Conservation (phyloP, 352 stramenopile species). For the Thalassiosira exigua region DNA sequence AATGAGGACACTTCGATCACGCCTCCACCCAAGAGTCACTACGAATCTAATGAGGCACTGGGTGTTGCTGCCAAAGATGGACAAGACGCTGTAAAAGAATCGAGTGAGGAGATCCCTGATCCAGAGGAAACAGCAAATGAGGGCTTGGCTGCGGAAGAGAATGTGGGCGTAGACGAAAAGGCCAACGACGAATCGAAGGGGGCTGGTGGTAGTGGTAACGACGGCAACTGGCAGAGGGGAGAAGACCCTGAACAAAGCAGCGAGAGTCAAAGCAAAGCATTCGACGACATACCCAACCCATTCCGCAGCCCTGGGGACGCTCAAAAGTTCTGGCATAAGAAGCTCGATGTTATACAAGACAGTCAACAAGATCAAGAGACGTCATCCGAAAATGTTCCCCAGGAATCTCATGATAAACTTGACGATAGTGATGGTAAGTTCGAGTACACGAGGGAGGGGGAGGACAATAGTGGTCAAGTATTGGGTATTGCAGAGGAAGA, state of each 20-base stretch:
- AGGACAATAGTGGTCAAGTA: conserved; percentile 75
- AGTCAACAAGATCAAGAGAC: conserved; percentile 65
- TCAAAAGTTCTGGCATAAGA: conserved; percentile 96
- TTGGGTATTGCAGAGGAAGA: conserved; percentile 78
- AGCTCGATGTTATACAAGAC: conserved; percentile 90
- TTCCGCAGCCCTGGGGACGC: conserved; percentile 94
- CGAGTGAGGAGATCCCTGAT: conserved; percentile 56
- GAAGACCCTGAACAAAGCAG: conserved; percentile 44
- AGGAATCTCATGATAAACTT: conserved; percentile 56
- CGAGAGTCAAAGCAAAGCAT: conserved; percentile 31
- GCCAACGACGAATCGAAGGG: conserved; percentile 55
- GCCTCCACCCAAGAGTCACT: conserved; percentile 49
- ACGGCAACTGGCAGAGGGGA: conserved; percentile 60
- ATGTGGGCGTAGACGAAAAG: conserved; percentile 49
- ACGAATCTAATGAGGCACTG: conserved; percentile 48
- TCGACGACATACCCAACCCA: conserved; percentile 88
- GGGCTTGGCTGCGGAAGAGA: conserved; percentile 41
- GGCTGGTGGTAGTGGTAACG: conserved; percentile 49
- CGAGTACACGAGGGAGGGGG: conserved; percentile 72
- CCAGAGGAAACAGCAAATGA: conserved; percentile 59
- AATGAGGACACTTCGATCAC: conserved; percentile 35
- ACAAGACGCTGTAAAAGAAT: conserved; percentile 65
- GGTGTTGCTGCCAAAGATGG: conserved; percentile 69
- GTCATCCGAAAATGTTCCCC: conserved; percentile 31
- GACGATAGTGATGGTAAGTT: conserved; percentile 71